Conservation (phyloP, 345 rosid genomes). For the Citrus australasica region DNA sequence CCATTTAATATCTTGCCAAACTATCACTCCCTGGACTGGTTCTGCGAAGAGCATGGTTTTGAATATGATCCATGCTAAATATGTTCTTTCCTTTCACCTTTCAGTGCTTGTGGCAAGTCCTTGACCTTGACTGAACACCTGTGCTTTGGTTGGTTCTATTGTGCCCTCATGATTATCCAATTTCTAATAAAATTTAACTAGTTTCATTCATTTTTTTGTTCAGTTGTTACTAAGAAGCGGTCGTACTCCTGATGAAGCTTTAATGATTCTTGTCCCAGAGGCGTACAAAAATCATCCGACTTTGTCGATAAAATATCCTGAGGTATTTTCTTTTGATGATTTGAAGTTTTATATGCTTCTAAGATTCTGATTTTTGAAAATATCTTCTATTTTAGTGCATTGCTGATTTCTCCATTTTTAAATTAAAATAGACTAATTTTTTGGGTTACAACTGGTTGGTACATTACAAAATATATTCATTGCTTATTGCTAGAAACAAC, state of each 20-base stretch:
- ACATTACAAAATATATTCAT: background rate
- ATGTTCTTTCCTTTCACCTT: background rate
- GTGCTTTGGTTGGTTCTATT: background rate
- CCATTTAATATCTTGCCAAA: background rate
- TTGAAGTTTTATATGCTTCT: background rate
- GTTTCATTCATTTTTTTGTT: conserved; percentile 13
- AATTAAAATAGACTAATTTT: background rate
- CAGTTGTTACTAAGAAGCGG: conserved; percentile 95
- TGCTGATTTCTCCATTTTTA: background rate
- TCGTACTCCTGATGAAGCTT: conserved; percentile 80
- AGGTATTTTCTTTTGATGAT: conserved; percentile 43
- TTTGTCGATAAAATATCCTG: conserved; percentile 76
- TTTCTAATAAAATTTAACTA: conserved; percentile 6
- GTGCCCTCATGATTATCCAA: background rate
- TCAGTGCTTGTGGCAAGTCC: background rate
- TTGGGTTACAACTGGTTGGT: background rate
- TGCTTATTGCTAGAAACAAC: background rate
- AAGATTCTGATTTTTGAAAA: background rate
- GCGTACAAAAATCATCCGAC: conserved; percentile 99
- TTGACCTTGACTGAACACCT: background rate
- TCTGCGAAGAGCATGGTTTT: background rate
- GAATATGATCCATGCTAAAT: background rate
- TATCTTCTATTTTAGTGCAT: background rate
- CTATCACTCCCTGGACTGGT: background rate
- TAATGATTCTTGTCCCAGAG: conserved; percentile 99